Percentiles rank a stretch among this genome's conserved stretches.
Evolutionary conservation across 768 basidiomycete genomes (phyloP).

Genomic region (Fistulinella prunicolor): DNA sequence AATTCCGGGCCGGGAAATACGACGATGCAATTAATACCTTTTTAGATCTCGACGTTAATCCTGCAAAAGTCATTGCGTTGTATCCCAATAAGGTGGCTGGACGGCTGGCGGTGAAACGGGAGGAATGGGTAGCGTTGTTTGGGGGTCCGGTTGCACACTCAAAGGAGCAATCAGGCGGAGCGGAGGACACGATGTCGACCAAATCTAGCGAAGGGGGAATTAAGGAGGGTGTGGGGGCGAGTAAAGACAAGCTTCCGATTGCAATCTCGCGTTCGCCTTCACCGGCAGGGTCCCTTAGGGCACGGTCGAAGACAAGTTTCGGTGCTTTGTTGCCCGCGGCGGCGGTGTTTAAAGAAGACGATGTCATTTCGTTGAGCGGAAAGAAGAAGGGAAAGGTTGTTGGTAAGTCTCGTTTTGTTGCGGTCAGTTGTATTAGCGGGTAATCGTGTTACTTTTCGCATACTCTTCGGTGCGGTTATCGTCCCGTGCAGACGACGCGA

Average conservation of each 20-base stretch:
- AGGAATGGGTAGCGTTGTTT: slow-evolving; percentile 78
- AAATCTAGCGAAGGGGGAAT: slow-evolving; percentile 27
- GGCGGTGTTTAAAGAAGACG: slow-evolving; percentile 54
- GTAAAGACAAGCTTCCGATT: slow-evolving; percentile 21
- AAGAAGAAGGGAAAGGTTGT: slow-evolving; percentile 32
- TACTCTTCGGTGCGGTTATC: background rate
- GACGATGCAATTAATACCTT: slow-evolving; percentile 84
- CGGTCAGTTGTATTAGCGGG: background rate
- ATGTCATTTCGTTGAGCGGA: slow-evolving; percentile 50
- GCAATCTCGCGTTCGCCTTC: slow-evolving; percentile 31
- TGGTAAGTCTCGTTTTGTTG: slow-evolving; percentile 31
- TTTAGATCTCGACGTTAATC: slow-evolving; percentile 85
- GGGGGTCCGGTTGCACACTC: slow-evolving; percentile 56
- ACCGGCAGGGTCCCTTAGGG: slow-evolving; percentile 43
- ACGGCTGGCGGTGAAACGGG: slow-evolving; percentile 62
- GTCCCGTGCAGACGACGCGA: slow-evolving; percentile 48
- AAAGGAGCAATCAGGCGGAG: slow-evolving; percentile 9
- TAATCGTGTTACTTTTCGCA: background rate
- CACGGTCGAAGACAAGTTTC: slow-evolving; percentile 52
- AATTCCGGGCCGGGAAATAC: slow-evolving; percentile 67
- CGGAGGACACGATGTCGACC: slow-evolving; percentile 28
- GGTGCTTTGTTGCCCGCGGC: slow-evolving; percentile 43
- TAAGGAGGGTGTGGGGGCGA: slow-evolving; percentile 17
- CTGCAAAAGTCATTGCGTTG: slow-evolving; percentile 88
- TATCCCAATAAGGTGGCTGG: slow-evolving; percentile 84